Base-by-base conservation (phyloP, 768 basidiomycete genomes). In the Pleurotus pulmonarius region DNA sequence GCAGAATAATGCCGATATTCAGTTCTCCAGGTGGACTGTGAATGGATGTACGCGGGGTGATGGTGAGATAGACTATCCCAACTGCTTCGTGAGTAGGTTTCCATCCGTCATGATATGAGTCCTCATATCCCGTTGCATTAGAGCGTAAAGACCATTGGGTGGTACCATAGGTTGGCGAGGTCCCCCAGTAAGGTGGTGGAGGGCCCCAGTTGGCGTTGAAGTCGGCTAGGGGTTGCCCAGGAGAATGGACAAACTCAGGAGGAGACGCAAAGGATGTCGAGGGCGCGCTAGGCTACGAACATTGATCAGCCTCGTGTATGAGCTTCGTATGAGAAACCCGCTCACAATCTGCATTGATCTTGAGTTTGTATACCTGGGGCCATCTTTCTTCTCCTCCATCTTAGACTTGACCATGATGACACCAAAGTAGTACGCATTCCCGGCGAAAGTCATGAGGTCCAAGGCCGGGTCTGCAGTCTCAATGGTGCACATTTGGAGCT, bases 1-100 rank as follows among this genome's bases (percentile, higher is more conserved):
- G 59, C 25, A 88, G 59, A 53, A 82, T 71, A 60, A 90, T 67
- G 9, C 86, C 87, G 29, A 89, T 69, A 59, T 75, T 81, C 18
- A 80, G 73, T 64, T 88, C 83, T n/a, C 69, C 67, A 8, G 61
- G 26, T 18, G 58, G 59, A 25, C 41, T 56, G 0, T 51, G 44
- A 15, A 58, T 55, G 3, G 70, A 61, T 22, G 68, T 67, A 25
- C 76, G 58, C 0, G 70, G 69, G 1, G 74, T 67, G 4, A 63
- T 62, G 12, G 61, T 65, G 24, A 82, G 69, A 56, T 80, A 82
- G 22, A 79, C 66, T 15, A 82, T 61, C 2, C 82, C 81, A 43
- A 79, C 66, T 2, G 68, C 63, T 54, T 34, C 8, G 29, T 34
- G 29, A 34, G 29, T 34, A 34, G 29, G 29, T 11, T 34, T 11